Percentiles rank a stretch among this genome's conserved stretches.
These are phyloP conservation scores for Madurella mycetomatis DNA, from an alignment of 2,329 filamentous ascomycete species.

Conservation along the genomic window DNA sequence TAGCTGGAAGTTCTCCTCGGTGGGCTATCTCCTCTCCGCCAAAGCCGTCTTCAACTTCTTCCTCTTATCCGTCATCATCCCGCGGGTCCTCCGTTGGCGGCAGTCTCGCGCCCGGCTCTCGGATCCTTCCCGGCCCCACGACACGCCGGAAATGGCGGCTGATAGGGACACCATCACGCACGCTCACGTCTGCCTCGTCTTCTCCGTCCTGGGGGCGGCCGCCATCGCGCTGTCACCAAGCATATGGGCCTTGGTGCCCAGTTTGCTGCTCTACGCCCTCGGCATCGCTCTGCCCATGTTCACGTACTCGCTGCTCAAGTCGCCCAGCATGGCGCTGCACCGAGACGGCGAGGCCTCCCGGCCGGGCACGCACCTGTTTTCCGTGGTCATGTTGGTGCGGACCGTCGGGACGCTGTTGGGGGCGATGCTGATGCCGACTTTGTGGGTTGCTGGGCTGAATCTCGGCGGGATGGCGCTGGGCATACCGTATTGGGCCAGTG, in stretches of 20 bases:
- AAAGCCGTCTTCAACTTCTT: slow-evolving; percentile 47
- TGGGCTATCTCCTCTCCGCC: slow-evolving; percentile 44
- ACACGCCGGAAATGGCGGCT: slow-evolving; percentile 11
- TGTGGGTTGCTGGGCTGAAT: slow-evolving; percentile 45
- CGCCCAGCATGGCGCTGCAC: slow-evolving; percentile 34
- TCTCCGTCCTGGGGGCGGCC: slow-evolving; percentile 40
- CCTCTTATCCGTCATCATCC: slow-evolving; percentile 40
- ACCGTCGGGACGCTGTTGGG: slow-evolving; percentile 45
- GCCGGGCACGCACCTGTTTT: slow-evolving; percentile 41
- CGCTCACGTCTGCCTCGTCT: slow-evolving; percentile 34
- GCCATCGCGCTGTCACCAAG: slow-evolving; percentile 38
- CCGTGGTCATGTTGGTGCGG: slow-evolving; percentile 49
- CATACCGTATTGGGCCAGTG: slow-evolving; percentile 39
- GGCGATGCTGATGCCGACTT: slow-evolving; percentile 42
- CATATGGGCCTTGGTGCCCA: slow-evolving; percentile 39
- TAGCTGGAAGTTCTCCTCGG: slow-evolving; percentile 41
- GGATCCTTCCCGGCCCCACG: slow-evolving; percentile 6
- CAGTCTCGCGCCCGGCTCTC: background rate
- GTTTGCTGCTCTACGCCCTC: slow-evolving; percentile 43
- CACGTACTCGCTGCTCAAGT: slow-evolving; percentile 45
- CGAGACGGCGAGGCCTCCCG: slow-evolving; percentile 5
- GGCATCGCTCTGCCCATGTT: slow-evolving; percentile 48
- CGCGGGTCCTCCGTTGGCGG: slow-evolving; percentile 24
- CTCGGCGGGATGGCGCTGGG: slow-evolving; percentile 35
- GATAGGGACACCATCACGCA: slow-evolving; percentile 33